Evolutionary conservation across 768 basidiomycete genomes (phyloP).

Genomic region (Brasilioporus rufonigricans): DNA sequence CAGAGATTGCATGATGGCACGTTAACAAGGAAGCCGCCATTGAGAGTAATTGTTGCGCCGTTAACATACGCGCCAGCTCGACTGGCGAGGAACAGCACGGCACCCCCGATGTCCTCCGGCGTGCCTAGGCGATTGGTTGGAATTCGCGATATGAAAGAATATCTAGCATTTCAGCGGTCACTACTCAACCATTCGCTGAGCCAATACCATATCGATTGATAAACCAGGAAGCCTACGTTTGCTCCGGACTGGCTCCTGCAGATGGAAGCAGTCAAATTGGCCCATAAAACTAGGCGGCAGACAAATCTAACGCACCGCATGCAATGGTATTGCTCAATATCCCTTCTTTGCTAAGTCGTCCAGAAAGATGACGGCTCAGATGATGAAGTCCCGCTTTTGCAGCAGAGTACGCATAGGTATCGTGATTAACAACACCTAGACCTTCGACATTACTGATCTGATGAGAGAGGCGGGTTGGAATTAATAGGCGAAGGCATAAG

Average conservation of each 20-base stretch:
- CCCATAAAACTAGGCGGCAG: neutral
- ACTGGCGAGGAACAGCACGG: slow-evolving; percentile 60
- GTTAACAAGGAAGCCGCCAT: slow-evolving; percentile 54
- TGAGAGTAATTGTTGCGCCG: slow-evolving; percentile 59
- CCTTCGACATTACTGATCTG: slow-evolving; percentile 68
- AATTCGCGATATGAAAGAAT: slow-evolving; percentile 39
- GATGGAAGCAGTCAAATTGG: neutral
- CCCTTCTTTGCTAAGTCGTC: slow-evolving; percentile 52
- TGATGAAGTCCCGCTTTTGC: slow-evolving; percentile 65
- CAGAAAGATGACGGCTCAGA: slow-evolving; percentile 55
- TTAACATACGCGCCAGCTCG: slow-evolving; percentile 62
- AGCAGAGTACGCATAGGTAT: slow-evolving; percentile 65
- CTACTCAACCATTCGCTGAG: slow-evolving; percentile 27
- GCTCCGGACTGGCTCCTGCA: slow-evolving; percentile 40
- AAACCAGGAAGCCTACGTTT: slow-evolving; percentile 33
- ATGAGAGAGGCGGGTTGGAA: neutral
- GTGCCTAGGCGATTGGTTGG: slow-evolving; percentile 57
- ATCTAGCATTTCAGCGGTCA: slow-evolving; percentile 55
- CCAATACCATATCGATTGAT: neutral
- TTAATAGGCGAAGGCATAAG: neutral
- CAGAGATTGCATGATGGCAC: slow-evolving; percentile 37
- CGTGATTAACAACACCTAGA: slow-evolving; percentile 47
- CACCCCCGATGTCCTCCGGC: slow-evolving; percentile 63
- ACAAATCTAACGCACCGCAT: slow-evolving; percentile 40
- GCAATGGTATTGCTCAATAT: slow-evolving; percentile 65